Conservation (phyloP, 1,139 yeast genomes). For the Yamadazyma membranifaciens region DNA sequence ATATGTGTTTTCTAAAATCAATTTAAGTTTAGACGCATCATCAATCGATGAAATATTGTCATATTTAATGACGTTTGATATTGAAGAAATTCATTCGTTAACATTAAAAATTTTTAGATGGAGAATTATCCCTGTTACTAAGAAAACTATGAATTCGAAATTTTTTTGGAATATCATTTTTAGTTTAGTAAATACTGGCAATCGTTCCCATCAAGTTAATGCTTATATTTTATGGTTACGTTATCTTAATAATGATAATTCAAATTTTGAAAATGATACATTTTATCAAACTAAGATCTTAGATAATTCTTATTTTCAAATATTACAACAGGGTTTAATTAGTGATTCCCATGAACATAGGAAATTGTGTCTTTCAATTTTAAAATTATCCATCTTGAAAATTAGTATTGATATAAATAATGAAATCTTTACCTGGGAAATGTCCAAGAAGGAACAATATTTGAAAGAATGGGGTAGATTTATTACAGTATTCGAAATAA, state of each 20-base stretch:
- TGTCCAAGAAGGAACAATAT: constrained; percentile 23
- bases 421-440: constrained; percentile 49
- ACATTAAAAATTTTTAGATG: constrained; percentile 46
- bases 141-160: constrained; percentile 18
- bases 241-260: constrained; percentile 29
- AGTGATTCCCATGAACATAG: constrained; percentile 65
- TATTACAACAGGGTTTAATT: constrained; percentile 56
- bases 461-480: constrained; percentile 68
- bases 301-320: constrained; percentile 54
- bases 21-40: constrained; percentile 3
- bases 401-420: constrained; percentile 39
- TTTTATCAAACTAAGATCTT: constrained; percentile 35
- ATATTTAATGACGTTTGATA: constrained; percentile 17
- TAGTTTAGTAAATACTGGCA: constrained; percentile 26
- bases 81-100: constrained; percentile 28
- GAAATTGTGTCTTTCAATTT: constrained; percentile 67
- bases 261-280: constrained; percentile 15
- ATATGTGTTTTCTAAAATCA: constrained; percentile 9
- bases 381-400: constrained; percentile 58
- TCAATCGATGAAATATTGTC: constrained; percentile 12
- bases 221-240: constrained; percentile 59
- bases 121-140: constrained; percentile 39
- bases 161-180: constrained; percentile 49
- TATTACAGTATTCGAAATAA: constrained; percentile 71
- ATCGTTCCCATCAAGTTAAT: constrained; percentile 36